phyloP scores from a whole-genome alignment of 2,329 filamentous ascomycete genomes.

The Cordyceps tenuipes region DNA sequence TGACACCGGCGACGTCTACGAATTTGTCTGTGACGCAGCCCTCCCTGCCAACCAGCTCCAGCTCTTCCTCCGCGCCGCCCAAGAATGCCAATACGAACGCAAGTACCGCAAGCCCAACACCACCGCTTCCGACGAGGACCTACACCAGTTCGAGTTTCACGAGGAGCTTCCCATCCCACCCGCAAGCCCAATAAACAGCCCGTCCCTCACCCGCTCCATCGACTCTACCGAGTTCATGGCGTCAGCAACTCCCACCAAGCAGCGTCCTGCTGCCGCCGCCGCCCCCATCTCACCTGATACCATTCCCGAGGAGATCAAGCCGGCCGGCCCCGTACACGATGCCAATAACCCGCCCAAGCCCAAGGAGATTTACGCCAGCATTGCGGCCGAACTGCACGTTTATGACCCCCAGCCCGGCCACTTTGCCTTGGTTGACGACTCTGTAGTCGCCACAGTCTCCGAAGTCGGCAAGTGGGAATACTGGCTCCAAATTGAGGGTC shows the following conservation, averaged over 20 bases:
- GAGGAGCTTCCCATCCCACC: constrained; percentile 55
- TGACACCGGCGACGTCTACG: constrained; percentile 89
- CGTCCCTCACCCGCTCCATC: constrained; percentile 45
- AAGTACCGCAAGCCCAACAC: constrained; percentile 78
- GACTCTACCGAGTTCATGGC: constrained; percentile 51
- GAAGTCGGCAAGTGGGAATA: constrained; percentile 91
- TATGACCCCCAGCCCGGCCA: constrained; percentile 85
- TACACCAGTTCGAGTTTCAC: constrained; percentile 74
- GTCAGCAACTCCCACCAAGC: constrained; percentile 37
- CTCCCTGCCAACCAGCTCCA: constrained; percentile 62
- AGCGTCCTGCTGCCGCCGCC: constrained; percentile 28
- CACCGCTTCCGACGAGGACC: constrained; percentile 71
- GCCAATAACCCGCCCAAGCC: constrained; percentile 50
- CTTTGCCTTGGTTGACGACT: constrained; percentile 71
- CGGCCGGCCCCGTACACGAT: constrained; percentile 16
- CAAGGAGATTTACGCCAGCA: constrained; percentile 63
- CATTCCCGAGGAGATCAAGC: constrained; percentile 24
- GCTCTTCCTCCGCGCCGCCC: constrained; percentile 72
- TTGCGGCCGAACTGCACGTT: constrained; percentile 79
- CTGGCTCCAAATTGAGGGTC: constrained; percentile 78
- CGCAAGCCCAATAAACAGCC: constrained; percentile 54
- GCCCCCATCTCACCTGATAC: constrained; percentile 14
- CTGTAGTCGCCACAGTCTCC: constrained; percentile 69
- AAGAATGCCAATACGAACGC: constrained; percentile 95
- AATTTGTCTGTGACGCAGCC: constrained; percentile 85